Percentiles rank a stretch among this genome's conserved stretches.
Conservation (phyloP, 2,329 filamentous ascomycete species). For the Colletotrichum phormii region DNA sequence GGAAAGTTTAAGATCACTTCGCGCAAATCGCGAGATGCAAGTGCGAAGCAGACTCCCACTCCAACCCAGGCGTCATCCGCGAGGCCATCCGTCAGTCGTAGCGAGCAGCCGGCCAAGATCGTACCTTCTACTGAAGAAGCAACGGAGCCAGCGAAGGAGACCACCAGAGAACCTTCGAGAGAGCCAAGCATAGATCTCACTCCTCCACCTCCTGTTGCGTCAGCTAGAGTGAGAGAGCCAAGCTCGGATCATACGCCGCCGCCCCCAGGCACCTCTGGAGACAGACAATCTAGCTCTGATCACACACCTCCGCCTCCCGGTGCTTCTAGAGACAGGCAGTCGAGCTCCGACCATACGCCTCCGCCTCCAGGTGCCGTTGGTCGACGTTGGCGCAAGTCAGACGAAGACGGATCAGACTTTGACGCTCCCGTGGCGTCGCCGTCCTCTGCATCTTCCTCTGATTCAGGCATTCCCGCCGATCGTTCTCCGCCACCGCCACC, state of each 20-base stretch:
- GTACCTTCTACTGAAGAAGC: not conserved
- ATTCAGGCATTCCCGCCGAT: conserved; percentile 27
- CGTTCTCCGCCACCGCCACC: not conserved
- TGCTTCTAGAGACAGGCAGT: not conserved
- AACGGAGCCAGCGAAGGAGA: not conserved
- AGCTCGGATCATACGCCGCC: conserved; percentile 23
- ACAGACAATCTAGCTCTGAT: conserved; percentile 15
- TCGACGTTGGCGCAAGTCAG: conserved; percentile 1
- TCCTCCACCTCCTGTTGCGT: conserved; percentile 2
- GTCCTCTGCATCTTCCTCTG: conserved; percentile 18
- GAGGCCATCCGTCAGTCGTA: not conserved
- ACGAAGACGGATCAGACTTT: conserved; percentile 16
- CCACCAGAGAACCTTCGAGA: not conserved
- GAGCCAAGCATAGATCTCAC: conserved; percentile 23
- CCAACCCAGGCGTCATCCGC: not conserved
- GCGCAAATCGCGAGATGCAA: conserved; percentile 40
- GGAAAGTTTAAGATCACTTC: conserved; percentile 64
- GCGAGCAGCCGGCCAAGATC: not conserved
- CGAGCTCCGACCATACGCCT: conserved; percentile 18
- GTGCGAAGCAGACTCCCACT: conserved; percentile 17
- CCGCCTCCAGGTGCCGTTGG: not conserved
- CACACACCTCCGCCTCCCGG: conserved; percentile 8
- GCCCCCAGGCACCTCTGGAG: not conserved
- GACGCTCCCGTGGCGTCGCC: not conserved
- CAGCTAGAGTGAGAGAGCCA: not conserved